Evolutionary conservation across 2,329 filamentous ascomycete genomes (phyloP), one percentile per base, ranked within the genome.

Genomic region (Pleomassaria siparia): DNA sequence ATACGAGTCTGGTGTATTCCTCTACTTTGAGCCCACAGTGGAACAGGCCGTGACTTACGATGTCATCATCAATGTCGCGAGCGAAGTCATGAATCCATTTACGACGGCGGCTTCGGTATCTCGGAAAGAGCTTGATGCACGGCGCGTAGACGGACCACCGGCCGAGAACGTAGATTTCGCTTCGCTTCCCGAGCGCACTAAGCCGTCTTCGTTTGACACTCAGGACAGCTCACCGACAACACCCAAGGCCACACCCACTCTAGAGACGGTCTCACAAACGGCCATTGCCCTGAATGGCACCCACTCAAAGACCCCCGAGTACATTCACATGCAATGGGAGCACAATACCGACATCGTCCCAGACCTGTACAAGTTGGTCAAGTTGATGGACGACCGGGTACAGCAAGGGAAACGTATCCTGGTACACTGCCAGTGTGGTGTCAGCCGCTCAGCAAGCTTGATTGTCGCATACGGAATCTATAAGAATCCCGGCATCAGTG

Each of bases 381-480:
- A 89, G 65, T 80, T 80, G 4, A 91, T 95, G 50, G 87, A 92
- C 53, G 80, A 83, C 30, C 81, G 84, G 50, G 85, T 86, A 0
- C 82, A 80, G 55, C 80, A 87, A 53, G 86, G 87, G 39, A 92
- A 92, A 73, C 87, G 83, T 58, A 86, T 95, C 12, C 77, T 95
- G 22, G 79, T 95, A 10, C 89, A 95, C 65, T 95, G 89, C 64
- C 89, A 94, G 63, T 90, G 91, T 66, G 89, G 89, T 60, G 89
- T 90, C 9, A 92, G 88, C 63, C 84, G 89, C 54, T 94, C 89
- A 8, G 89, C 89, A 26, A 92, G 88, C 72, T 74, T 95, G 53
- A 91, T 95, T 50, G 91, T 95, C 42, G 89, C 89, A 16, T 95
- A 92, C 54, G 89, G 88, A 35, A 74, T 95, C 48, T 94, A 88